phyloP scores from a whole-genome alignment of 257 asterid genomes.

The Vinca minor region DNA sequence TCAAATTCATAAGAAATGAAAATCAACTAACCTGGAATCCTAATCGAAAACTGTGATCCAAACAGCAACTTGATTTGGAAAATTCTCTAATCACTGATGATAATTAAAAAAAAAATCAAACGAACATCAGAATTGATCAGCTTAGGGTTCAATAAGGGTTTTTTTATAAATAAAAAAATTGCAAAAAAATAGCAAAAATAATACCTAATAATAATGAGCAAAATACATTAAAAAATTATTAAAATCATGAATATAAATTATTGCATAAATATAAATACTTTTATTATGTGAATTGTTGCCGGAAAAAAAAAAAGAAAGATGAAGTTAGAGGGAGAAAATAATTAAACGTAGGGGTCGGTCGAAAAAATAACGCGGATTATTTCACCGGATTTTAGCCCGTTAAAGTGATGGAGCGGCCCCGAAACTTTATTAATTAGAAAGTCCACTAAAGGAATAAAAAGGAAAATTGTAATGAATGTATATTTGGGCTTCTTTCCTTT shows the following conservation, averaged over 20 bases:
- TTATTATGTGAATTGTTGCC: slow-evolving; percentile 19
- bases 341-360: slow-evolving; percentile 35
- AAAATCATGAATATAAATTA: background rate
- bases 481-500: background rate
- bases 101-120: too few species aligned
- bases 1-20: slow-evolving; percentile 5
- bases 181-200: background rate
- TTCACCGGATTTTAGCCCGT: slow-evolving; percentile 24
- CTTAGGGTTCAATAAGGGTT: slow-evolving; percentile 69
- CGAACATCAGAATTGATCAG: slow-evolving; percentile 27
- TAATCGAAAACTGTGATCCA: slow-evolving; percentile 47
- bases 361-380: slow-evolving; percentile 38
- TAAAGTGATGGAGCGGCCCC: slow-evolving; percentile 20
- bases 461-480: background rate
- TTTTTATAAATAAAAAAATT: slow-evolving; percentile 27
- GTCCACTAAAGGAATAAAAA: background rate
- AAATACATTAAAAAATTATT: slow-evolving; percentile 14
- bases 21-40: slow-evolving; percentile 22
- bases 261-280: background rate
- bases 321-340: slow-evolving; percentile 13
- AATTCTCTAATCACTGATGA: slow-evolving; percentile 35
- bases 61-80: slow-evolving; percentile 32
- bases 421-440: slow-evolving; percentile 1
- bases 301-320: slow-evolving; percentile 6
- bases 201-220: slow-evolving; percentile 13